Base-by-base conservation (phyloP, 2,329 filamentous ascomycete genomes). In the Plectosphaerella cucumerina region DNA sequence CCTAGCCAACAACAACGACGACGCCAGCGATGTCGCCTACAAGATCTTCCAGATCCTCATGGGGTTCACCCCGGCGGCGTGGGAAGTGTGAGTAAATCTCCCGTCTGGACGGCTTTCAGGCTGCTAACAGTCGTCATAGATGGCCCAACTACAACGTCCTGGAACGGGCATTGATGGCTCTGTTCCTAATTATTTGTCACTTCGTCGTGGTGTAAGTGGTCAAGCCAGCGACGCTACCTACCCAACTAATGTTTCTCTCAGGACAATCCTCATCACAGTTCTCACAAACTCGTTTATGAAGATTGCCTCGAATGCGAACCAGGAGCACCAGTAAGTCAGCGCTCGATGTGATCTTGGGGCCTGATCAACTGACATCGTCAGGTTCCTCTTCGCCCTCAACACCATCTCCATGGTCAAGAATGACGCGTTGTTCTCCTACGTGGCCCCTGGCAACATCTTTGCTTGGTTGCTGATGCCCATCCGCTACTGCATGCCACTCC, bases 341-440 rank as follows among this genome's bases (percentile, higher is more conserved):
- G 14, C 12, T 10, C n/a, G 17, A 5, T 23, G 17, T 17, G 10
- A 6, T 33, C 14, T 23, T 33, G 5, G 12, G 6, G 18, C 18
- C 8, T 20, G 31, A 26, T 31, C 49, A 8, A 35, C 59, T 54
- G 60, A 56, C 44, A 1, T 18, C 4, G 5, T 6, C 45, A 81
- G 78, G 53, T 97, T 96, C 64, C 71, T 97, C 3, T 97, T 97
- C 63, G 93, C 93, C 0, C 91, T 97, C 66, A 97, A 97, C 64
- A 95, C 93, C 5, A 96, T 97, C 47, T 95, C 90, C 5, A 95
- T 96, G 89, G 93, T 97, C 58, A 97, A 97, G 68, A 96, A 94
- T n/a, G 93, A 97, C 65, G 89, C 91, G 0, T 75, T 97, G 0
- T 97, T 97, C 73, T 95, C 90, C 4, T 97, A 97, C 65, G 82